Conservation (phyloP, 768 basidiomycete genomes). For the Trametes cingulata region DNA sequence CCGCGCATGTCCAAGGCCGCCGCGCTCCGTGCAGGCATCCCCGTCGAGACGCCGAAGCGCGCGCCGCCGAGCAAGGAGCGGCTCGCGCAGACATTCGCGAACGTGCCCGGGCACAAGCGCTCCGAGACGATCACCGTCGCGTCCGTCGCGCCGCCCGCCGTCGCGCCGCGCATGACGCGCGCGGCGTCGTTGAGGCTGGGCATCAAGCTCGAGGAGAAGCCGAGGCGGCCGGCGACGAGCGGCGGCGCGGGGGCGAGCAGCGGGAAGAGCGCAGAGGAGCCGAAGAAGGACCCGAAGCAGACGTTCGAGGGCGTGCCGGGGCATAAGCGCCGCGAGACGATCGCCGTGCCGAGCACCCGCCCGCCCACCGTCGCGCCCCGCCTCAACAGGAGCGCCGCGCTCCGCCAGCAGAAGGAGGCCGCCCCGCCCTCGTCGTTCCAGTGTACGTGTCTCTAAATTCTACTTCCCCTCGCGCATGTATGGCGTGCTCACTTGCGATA, state of each 20-base stretch:
- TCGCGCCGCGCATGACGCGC: conserved; percentile 75
- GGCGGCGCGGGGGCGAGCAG: conserved; percentile 12
- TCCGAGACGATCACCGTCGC: conserved; percentile 66
- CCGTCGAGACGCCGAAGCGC: conserved; percentile 47
- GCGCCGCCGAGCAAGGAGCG: conserved; percentile 61
- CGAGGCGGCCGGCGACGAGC: conserved; percentile 21
- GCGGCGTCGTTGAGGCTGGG: conserved; percentile 73
- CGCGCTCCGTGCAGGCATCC: conserved; percentile 64
- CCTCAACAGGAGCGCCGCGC: conserved; percentile 44
- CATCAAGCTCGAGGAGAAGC: conserved; percentile 32
- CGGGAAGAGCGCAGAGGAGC: no score
- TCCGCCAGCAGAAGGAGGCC: conserved; percentile 44
- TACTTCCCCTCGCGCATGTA: conserved; percentile 8
- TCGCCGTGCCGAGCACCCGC: conserved; percentile 60
- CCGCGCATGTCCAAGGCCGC: conserved; percentile 80
- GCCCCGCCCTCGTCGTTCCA: conserved; percentile 65
- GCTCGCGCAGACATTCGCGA: conserved; percentile 63
- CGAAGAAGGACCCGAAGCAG: conserved; percentile 35
- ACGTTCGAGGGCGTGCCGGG: conserved; percentile 83
- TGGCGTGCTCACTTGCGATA: background rate
- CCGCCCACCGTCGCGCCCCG: conserved; percentile 46
- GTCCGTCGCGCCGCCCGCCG: conserved; percentile 68
- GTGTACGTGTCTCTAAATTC: conserved; percentile 47
- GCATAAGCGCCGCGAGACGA: conserved; percentile 76
- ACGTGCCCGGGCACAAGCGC: conserved; percentile 84